phyloP scores from a whole-genome alignment of 2,329 filamentous ascomycete genomes.

The Pezicula rhizophila region DNA sequence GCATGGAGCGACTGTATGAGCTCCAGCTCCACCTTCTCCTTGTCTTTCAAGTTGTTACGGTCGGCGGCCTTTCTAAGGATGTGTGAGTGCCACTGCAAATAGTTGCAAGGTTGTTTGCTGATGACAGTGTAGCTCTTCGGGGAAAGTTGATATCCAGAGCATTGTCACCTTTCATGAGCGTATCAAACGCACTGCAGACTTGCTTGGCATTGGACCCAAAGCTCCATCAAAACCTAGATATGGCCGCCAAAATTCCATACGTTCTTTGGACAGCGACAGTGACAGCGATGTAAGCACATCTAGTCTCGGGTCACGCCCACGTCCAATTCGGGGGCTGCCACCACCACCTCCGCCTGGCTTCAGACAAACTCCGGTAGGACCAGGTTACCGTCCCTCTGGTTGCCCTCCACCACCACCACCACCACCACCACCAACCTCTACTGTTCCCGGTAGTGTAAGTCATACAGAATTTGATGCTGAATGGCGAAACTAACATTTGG shows the following conservation, averaged over 20 bases:
- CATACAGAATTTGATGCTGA: too few species aligned
- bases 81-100: constrained; percentile 9
- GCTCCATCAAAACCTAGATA: neutral
- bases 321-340: neutral
- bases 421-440: too few species aligned
- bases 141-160: constrained; percentile 15
- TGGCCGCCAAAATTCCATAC: neutral
- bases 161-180: constrained; percentile 18
- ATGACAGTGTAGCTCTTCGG: constrained; percentile 9
- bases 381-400: too few species aligned
- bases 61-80: constrained; percentile 13
- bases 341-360: constrained; percentile 1
- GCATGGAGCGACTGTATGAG: constrained; percentile 12
- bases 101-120: neutral
- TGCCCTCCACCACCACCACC: too few species aligned
- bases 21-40: constrained; percentile 20
- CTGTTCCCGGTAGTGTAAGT: too few species aligned
- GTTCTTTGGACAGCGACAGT: too few species aligned
- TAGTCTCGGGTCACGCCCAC: too few species aligned
- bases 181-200: constrained; percentile 13
- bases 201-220: constrained; percentile 7
- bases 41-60: constrained; percentile 17
- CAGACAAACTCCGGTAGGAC: neutral
- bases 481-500: too few species aligned
- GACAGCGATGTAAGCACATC: too few species aligned